Base-by-base conservation (phyloP, 2,329 filamentous ascomycete genomes). In the Fonsecaea nubica region DNA sequence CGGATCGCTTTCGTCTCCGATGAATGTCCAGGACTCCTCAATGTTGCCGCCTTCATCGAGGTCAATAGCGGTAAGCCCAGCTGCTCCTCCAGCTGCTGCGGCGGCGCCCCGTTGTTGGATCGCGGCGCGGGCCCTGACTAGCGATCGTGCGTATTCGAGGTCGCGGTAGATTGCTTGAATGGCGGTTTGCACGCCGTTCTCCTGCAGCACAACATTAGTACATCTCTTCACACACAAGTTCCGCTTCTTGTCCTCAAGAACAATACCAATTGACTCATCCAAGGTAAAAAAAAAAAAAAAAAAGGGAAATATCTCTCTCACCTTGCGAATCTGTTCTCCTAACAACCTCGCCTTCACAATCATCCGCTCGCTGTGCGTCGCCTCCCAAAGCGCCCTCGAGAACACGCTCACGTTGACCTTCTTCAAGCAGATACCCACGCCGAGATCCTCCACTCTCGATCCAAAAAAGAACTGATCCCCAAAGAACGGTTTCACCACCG, bases 381-480 rank as follows among this genome's bases (percentile, higher is more conserved):
- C 93, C 76, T 96, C 90, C 93, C 93, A 97, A 7, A 99, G 80
- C 0, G 94, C 93, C 65, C 92, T 85, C 15, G 92, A 91, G 73
- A 99, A 94, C 42, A 90, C 86, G 71, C 87, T 90, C n/a, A 92
- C 90, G 25, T 95, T 96, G 82, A 97, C 88, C 78, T 92, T 95
- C 82, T 91, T 93, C 73, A 99, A 84, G 75, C 90, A 92, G 21
- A 97, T 89, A 0, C 95, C 95, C 1, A 98, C 95, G 0, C 95
- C 94, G 5, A 99, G 83, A 74, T 98, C 94, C 77, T 98, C 93
- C 1, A 98, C 91, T 3, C 95, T 86, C 35, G 85, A 87, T 6
- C 93, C 95, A 74, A 96, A 98, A 83, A 99, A 99, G 83, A 91
- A 97, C 76, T 99, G 95, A 74, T 99, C 95, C 4, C 95, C 95